Evolutionary conservation across 2,329 filamentous ascomycete species (phyloP).

Genomic region (Whalleya microplaca): DNA sequence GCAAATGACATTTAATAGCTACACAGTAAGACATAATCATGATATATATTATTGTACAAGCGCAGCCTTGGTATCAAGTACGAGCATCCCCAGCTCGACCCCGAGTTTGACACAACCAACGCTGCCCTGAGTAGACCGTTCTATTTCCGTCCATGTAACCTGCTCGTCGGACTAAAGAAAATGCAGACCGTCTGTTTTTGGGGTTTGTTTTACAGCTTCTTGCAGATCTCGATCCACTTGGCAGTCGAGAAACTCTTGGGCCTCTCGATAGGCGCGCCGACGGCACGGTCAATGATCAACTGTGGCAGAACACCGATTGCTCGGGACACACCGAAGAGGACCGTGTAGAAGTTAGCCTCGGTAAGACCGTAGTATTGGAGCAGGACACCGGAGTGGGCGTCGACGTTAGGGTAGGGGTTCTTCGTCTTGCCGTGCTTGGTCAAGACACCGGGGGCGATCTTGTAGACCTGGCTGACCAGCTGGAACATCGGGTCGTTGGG

Average conservation of each 20-base stretch:
- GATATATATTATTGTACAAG: slow-evolving; percentile 38
- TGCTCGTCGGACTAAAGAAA: slow-evolving; percentile 30
- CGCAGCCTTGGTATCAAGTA: slow-evolving; percentile 40
- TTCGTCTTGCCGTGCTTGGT: slow-evolving; percentile 99
- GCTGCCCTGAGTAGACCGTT: slow-evolving; percentile 35
- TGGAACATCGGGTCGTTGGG: slow-evolving; percentile 99
- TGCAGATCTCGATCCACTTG: slow-evolving; percentile 92
- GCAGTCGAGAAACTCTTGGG: slow-evolving; percentile 99
- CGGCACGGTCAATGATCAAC: slow-evolving; percentile 98
- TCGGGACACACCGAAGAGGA: slow-evolving; percentile 97
- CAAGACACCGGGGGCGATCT: slow-evolving; percentile 96
- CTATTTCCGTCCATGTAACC: slow-evolving; percentile 38
- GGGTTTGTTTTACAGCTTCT: slow-evolving; percentile 92
- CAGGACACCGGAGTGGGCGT: slow-evolving; percentile 97
- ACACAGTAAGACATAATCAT: slow-evolving; percentile 33
- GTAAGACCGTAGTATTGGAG: slow-evolving; percentile 99
- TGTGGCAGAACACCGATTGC: slow-evolving; percentile 98
- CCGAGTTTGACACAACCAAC: slow-evolving; percentile 31
- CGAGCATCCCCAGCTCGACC: slow-evolving; percentile 35
- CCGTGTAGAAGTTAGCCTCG: slow-evolving; percentile 99
- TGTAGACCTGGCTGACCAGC: slow-evolving; percentile 99
- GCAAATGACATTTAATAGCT: slow-evolving; percentile 19
- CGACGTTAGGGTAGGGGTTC: slow-evolving; percentile 99
- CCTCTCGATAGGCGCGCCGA: slow-evolving; percentile 95
- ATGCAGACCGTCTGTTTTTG: slow-evolving; percentile 23